These are phyloP conservation scores for Naganishia albida DNA, from an alignment of 1,284 basidiomycete genomes.

Conservation along the genomic window DNA sequence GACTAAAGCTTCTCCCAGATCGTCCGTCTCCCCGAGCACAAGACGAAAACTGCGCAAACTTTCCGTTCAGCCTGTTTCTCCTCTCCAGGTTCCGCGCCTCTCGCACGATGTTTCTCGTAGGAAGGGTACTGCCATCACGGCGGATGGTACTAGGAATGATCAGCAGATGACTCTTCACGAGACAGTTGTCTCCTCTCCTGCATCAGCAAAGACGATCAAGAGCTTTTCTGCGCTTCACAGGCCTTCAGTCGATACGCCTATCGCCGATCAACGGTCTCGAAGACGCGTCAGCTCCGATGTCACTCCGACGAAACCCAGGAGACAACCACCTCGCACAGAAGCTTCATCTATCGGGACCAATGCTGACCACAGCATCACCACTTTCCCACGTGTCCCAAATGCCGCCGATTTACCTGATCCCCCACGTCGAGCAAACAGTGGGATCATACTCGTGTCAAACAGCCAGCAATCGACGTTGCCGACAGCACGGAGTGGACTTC, in stretches of 20 bases:
- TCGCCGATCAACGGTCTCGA: background rate
- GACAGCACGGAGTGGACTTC: background rate
- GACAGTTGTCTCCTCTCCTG: conserved; percentile 1
- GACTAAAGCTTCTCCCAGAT: conserved; percentile 2
- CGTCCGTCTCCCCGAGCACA: conserved; percentile 9
- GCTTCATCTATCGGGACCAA: no score
- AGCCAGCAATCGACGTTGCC: background rate
- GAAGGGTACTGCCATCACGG: background rate
- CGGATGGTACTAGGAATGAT: background rate
- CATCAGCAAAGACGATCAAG: conserved; percentile 21
- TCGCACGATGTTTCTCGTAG: background rate
- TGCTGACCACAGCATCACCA: no score
- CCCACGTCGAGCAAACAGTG: background rate
- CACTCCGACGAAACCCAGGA: conserved; percentile 10
- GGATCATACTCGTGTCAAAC: conserved; percentile 8
- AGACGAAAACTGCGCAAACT: conserved; percentile 18
- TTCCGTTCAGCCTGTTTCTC: conserved; percentile 14
- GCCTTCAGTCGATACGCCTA: conserved; percentile 9
- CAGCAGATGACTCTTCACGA: background rate
- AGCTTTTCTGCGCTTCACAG: conserved; percentile 22
- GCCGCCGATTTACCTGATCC: background rate
- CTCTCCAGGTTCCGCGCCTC: conserved; percentile 2
- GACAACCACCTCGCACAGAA: background rate
- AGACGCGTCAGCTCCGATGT: background rate
- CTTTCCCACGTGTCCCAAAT: no score